phyloP scores from a whole-genome alignment of 441 rosid species.

The Brassica balearica region DNA sequence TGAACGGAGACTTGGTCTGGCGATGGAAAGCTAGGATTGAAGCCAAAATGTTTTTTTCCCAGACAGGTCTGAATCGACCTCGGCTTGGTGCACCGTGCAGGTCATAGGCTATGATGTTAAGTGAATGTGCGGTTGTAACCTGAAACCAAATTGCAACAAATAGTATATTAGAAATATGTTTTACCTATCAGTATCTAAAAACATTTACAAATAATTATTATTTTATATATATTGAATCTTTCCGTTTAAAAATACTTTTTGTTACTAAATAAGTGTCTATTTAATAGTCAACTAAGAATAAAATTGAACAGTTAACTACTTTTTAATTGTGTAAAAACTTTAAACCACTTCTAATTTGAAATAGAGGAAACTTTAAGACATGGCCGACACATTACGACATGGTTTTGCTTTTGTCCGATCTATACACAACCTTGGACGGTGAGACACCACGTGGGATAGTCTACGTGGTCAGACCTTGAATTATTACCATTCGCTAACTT shows the following conservation, averaged over 20 bases:
- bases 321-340: too few species aligned
- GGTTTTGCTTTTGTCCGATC: background rate
- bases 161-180: constrained; percentile 1
- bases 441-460: constrained; percentile 34
- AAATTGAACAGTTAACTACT: too few species aligned
- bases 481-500: background rate
- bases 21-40: constrained; percentile 64
- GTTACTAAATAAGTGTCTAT: too few species aligned
- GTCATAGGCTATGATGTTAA: constrained; percentile 55
- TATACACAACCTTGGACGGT: constrained; percentile 28
- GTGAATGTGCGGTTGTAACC: constrained; percentile 72
- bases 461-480: constrained; percentile 14
- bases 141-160: constrained; percentile 34
- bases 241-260: too few species aligned
- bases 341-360: too few species aligned
- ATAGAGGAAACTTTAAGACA: too few species aligned
- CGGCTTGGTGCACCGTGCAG: constrained; percentile 58
- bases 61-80: constrained; percentile 53
- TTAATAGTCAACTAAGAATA: too few species aligned
- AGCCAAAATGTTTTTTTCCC: constrained; percentile 47
- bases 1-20: constrained; percentile 60
- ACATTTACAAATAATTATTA: background rate
- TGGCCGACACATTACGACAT: too few species aligned
- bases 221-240: too few species aligned
- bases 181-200: constrained; percentile 4